Base-by-base conservation (phyloP, 768 basidiomycete species). In the Serendipita sp. region DNA sequence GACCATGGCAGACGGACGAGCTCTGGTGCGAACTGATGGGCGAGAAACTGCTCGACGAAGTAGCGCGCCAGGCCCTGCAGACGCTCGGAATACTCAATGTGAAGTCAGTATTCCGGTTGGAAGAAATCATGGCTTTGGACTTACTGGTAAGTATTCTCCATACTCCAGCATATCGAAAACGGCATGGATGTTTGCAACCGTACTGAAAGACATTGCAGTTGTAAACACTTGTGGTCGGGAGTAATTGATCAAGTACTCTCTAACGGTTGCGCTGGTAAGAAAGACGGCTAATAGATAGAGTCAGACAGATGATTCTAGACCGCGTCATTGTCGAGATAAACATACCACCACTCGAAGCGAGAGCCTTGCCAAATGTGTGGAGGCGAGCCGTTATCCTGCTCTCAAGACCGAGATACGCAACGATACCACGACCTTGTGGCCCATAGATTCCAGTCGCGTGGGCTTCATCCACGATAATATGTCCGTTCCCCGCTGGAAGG, bases 401-500 rank as follows among this genome's bases (percentile, higher is more conserved):
- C 70, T 88, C 86, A 44, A 93, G 73, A 0, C 87, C 89, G 11
- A 90, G 73, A 62, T 81, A 73, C 2, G 80, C 80, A 2, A 89
- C 88, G 2, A 91, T 72, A 0, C 94, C 93, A 44, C 82, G 76
- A 0, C 91, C 93, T 40, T 81, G 74, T 0, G 82, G 78, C 0
- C 94, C 93, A 72, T 92, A 95, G 5, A 97, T 76, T 0, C 94
- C 93, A 0, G 91, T 96, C 3, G 92, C 82, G 73, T 98, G 95
- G 0, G 95, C 95, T 71, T 96, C 94, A 66, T 97, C 95, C 0
- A 97, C 85, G 15, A 96, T 73, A 11, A 96, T 74, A 71, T 87
- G 83, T 29, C 78, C 84, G 70, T 87, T 87, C 2, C 80, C 79
- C 16, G 68, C 63, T 1, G 86, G 86, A 45, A 91, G 79, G 11